Evolutionary conservation across 2,329 filamentous ascomycete genomes (phyloP).

Genomic region (Neonectria hederae): DNA sequence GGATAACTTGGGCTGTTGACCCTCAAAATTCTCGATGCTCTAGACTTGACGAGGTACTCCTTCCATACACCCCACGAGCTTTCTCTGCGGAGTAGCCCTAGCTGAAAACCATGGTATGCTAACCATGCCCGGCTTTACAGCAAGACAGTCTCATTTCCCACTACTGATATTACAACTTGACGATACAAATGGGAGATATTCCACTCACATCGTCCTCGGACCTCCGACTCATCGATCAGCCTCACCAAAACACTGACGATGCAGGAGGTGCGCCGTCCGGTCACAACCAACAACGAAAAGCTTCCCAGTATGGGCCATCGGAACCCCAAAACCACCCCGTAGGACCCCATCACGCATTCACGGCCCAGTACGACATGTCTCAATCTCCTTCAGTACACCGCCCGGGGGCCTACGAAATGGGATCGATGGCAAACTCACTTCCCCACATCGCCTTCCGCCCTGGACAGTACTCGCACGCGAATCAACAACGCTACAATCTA

Average conservation of each 20-base stretch:
- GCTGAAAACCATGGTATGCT: neutral
- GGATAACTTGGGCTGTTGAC: slow-evolving; percentile 9
- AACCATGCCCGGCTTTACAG: neutral
- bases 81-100: neutral
- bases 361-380: slow-evolving; percentile 55
- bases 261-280: slow-evolving; percentile 14
- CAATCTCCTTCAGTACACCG: slow-evolving; percentile 35
- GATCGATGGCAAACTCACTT: slow-evolving; percentile 54
- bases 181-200: slow-evolving; percentile 38
- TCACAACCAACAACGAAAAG: slow-evolving; percentile 22
- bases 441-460: slow-evolving; percentile 53
- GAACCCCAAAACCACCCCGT: slow-evolving; percentile 41
- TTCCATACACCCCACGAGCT: neutral
- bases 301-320: slow-evolving; percentile 34
- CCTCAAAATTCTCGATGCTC: neutral
- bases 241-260: slow-evolving; percentile 20
- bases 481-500: slow-evolving; percentile 48
- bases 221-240: slow-evolving; percentile 21
- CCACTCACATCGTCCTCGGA: slow-evolving; percentile 27
- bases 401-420: slow-evolving; percentile 58
- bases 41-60: slow-evolving; percentile 2
- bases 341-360: slow-evolving; percentile 51
- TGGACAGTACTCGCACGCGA: slow-evolving; percentile 49
- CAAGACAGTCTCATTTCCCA: neutral
- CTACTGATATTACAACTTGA: slow-evolving; percentile 6